Evolutionary conservation across 164 flowering plant species (phyloP), one percentile per base, ranked within the genome.

Genomic region (Vitis riparia): DNA sequence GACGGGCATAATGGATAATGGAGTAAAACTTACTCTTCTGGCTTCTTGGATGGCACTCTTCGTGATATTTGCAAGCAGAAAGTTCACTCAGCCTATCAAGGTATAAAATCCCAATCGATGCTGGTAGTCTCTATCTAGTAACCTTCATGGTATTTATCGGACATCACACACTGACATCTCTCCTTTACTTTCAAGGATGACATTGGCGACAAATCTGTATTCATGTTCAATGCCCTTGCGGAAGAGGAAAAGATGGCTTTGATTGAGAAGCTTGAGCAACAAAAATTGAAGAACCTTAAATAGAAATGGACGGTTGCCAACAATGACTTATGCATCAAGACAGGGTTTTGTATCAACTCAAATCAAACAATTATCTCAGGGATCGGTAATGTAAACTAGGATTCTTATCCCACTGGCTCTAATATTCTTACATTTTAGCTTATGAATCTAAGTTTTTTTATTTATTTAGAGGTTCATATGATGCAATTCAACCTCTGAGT

Each of bases 1-100:
- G 97, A 81, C 79, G 44, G 93, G 94, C 57, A 73, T 92, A 67
- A 86, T 92, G 91, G 92, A 92, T 75, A 85, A 90, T 50, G 87
- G 85, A 50, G 81, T 77, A 44, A 90, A 94, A 76, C 78, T 90
- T 15, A 67, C 76, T 69, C 76, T 91, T 17, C 69, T 94, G 51
- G 95, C 89, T 64, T 69, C 82, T 8, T 95, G 96, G 98, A 90
- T 91, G 93, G 87, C 80, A 37, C 93, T 95, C 27, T 91, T 92
- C 66, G 80, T 80, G 55, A 73, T 94, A 51, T 94, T 92, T 81
- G 89, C 99, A 23, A 91, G 89, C 50, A 85, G 99, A 72, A 94
- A 94, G 73, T 94, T 94, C 73, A 86, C 95, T 55, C 99, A 94
- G 78, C 95, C 97, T 16, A 85, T 94, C 17, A 94, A 94, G 97